These are phyloP conservation scores for Trametes pubescens DNA, from an alignment of 1,284 basidiomycete genomes.

Conservation along the genomic window DNA sequence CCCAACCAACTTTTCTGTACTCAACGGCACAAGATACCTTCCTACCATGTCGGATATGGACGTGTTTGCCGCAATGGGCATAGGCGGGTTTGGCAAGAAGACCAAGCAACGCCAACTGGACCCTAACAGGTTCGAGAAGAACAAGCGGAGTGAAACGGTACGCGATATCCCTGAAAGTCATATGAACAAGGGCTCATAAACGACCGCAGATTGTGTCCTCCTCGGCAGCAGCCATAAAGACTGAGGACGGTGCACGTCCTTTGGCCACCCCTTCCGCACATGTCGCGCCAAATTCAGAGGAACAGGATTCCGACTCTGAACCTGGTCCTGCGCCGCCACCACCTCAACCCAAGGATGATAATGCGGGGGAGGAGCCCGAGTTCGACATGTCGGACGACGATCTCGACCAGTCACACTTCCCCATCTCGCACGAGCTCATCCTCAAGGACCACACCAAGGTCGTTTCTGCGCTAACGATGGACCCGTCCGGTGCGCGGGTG, in stretches of 20 bases:
- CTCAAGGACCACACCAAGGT: constrained; percentile 97
- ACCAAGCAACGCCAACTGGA: constrained; percentile 71
- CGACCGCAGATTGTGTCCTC: constrained; percentile 15
- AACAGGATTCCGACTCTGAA: constrained; percentile 46
- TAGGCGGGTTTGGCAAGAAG: constrained; percentile 80
- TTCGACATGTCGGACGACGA: constrained; percentile 65
- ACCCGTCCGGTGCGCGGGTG: constrained; percentile 92
- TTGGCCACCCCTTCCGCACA: constrained; percentile 17
- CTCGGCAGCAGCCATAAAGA: constrained; percentile 16
- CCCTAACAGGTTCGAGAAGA: constrained; percentile 77
- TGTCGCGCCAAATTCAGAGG: constrained; percentile 22
- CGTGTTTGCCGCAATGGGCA: constrained; percentile 81
- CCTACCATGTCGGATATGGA: constrained; percentile 66
- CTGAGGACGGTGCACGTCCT: constrained; percentile 17
- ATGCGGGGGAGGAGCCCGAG: constrained; percentile 61
- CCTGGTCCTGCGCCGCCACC: constrained; percentile 43
- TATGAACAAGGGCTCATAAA: background rate
- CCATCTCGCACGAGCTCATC: constrained; percentile 87
- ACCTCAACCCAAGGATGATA: background rate
- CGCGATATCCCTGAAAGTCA: background rate
- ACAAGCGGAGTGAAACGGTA: constrained; percentile 62
- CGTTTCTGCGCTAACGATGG: constrained; percentile 90
- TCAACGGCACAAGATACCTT: background rate
- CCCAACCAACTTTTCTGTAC: background rate
- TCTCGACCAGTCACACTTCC: constrained; percentile 63